phyloP scores from a whole-genome alignment of 148 eudicot genomes.

The Polygonum aviculare region DNA sequence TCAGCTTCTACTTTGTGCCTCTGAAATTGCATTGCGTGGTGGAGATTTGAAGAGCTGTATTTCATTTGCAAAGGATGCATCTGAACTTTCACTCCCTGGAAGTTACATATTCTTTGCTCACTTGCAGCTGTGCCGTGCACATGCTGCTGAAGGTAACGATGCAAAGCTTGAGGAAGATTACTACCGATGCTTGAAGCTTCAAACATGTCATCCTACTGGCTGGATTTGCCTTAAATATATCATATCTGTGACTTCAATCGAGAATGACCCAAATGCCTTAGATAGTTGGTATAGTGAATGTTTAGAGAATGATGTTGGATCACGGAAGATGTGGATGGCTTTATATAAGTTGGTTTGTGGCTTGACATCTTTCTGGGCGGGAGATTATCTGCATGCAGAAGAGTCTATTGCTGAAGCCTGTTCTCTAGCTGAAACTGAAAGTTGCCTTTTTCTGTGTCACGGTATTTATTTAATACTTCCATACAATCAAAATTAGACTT shows the following conservation, averaged over 20 bases:
- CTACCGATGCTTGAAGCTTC: slow-evolving; percentile 60
- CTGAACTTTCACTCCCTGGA: slow-evolving; percentile 41
- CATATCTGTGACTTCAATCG: slow-evolving; percentile 48
- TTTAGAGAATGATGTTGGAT: slow-evolving; percentile 35
- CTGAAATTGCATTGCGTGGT: slow-evolving; percentile 60
- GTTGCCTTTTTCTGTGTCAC: slow-evolving; percentile 66
- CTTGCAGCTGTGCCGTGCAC: slow-evolving; percentile 79
- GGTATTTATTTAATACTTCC: slow-evolving; percentile 31
- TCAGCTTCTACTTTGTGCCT: slow-evolving; percentile 84
- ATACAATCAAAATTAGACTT: neutral
- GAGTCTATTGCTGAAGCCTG: slow-evolving; percentile 63
- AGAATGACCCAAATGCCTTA: slow-evolving; percentile 26
- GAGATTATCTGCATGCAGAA: slow-evolving; percentile 59
- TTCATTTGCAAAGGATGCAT: slow-evolving; percentile 54
- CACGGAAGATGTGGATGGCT: slow-evolving; percentile 68
- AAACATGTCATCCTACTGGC: slow-evolving; percentile 63
- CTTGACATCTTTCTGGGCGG: slow-evolving; percentile 37
- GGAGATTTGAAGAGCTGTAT: slow-evolving; percentile 45
- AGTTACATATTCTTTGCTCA: slow-evolving; percentile 60
- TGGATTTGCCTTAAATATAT: slow-evolving; percentile 70
- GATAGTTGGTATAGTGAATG: slow-evolving; percentile 47
- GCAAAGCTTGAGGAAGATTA: slow-evolving; percentile 36
- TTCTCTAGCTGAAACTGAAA: slow-evolving; percentile 51
- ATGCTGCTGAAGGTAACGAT: slow-evolving; percentile 48
- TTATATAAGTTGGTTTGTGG: slow-evolving; percentile 59